A percentile compares a stretch with the other conserved stretches of the same genome.
Conservation (phyloP, 257 asterid genomes). For the Ajuga chamaepitys region DNA sequence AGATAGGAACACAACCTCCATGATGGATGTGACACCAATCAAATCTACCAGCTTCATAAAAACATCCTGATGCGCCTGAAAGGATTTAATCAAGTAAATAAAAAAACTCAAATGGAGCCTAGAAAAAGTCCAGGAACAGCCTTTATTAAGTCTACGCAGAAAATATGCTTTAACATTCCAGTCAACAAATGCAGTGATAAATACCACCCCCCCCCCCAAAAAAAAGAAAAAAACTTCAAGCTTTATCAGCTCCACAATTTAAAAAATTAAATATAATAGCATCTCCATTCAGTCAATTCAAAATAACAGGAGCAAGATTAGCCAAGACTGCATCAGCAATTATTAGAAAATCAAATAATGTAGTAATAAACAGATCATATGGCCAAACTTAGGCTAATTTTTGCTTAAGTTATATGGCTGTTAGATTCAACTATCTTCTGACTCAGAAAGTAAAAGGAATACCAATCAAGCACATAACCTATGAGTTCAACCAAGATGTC, state of each 20-base stretch:
- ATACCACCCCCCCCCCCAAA: neutral
- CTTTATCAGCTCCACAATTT: neutral
- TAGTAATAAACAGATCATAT: neutral
- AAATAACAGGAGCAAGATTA: neutral
- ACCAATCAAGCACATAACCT: neutral
- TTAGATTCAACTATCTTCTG: neutral
- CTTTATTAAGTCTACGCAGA: neutral
- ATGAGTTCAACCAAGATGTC: no score
- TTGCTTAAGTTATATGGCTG: neutral
- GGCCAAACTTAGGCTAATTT: neutral
- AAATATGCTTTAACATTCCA: neutral
- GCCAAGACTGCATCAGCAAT: neutral
- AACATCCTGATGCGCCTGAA: conserved; percentile 85
- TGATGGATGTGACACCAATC: conserved; percentile 95
- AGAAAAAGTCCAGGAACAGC: neutral
- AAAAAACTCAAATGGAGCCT: conserved; percentile 9
- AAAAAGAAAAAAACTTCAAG: neutral
- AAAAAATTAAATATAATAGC: neutral
- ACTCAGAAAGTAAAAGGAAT: neutral
- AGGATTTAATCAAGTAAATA: conserved; percentile 1
- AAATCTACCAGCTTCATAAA: conserved; percentile 87
- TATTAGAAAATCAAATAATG: neutral
- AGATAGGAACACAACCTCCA: conserved; percentile 73
- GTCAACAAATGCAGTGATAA: neutral
- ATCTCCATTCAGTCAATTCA: neutral